Base-by-base conservation (phyloP, 192 early-diverging fungal species). In the Backusella macrospora region DNA sequence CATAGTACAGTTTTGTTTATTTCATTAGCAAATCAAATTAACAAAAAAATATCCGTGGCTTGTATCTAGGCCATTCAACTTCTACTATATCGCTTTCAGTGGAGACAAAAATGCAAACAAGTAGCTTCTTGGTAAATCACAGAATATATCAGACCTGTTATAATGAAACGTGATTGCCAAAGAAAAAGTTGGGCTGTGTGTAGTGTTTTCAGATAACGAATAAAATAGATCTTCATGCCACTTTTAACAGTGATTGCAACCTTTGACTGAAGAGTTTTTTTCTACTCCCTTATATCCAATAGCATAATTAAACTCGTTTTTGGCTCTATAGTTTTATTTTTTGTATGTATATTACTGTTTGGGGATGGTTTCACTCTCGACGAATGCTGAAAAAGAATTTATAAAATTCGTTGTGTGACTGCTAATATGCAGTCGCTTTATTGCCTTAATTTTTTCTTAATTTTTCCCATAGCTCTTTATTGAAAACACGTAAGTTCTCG, bases 61-160 rank as follows among this genome's bases (percentile, higher is more conserved):
- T 48, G 47, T n/a, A 48, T 48, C 47, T 48, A 48, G n/a, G 47
- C n/a, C 47, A 48, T 48, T 48, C 47, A 48, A 48, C n/a, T 48
- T 48, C n/a, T 5, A 48, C 47, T 48, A n/a, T 48, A 48, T 48
- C 47, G 47, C 16, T 48, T 48, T 48, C 47, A 48, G 47, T 48
- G 47, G 47, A 48, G 47, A 48, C 47, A 48, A 48, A 48, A 5
- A 21, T 48, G 47, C 8, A 48, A 48, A 48, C 9, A 48, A 48
- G 47, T 48, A 48, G 47, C 47, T n/a, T 48, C 47, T 48, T 48
- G n/a, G n/a, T 48, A 48, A 48, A 48, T 48, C 47, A 48, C 47
- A 48, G n/a, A 48, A 48, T 48, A 48, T 48, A 48, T 48, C 47
- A 48, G 47, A 48, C 47, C 47, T 48, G 47, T 48, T n/a, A 48